Evolutionary conservation across 805 yeast genomes (phyloP).

Genomic region (Tetrapisispora namnaoensis): DNA sequence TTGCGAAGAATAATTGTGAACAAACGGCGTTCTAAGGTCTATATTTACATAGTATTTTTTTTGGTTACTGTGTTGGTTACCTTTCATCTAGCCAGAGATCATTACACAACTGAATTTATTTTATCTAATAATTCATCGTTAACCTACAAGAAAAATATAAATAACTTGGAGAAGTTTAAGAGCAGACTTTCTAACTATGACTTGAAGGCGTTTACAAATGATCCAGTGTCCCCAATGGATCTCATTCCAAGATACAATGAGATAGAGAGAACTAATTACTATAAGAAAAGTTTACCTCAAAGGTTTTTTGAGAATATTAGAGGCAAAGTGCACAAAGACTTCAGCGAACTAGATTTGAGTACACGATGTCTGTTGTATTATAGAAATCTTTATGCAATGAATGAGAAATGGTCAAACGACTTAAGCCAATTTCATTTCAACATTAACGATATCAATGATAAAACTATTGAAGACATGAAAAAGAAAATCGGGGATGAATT

Average conservation of each 20-base stretch:
- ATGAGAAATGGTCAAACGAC: slow-evolving; percentile 13
- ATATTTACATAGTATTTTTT: no score
- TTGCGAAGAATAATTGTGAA: no score
- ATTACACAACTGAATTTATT: no score
- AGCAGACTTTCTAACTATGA: neutral
- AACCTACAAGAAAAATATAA: neutral
- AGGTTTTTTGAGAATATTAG: neutral
- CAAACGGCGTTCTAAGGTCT: no score
- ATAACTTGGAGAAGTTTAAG: neutral
- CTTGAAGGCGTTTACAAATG: neutral
- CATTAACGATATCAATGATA: slow-evolving; percentile 6
- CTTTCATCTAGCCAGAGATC: no score
- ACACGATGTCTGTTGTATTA: slow-evolving; percentile 12
- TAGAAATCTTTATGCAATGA: slow-evolving; percentile 11
- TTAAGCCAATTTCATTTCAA: slow-evolving; percentile 5
- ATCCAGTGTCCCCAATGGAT: slow-evolving; percentile 14
- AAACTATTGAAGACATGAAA: neutral
- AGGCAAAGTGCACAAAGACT: slow-evolving; percentile 5
- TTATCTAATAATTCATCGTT: no score
- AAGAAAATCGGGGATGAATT: neutral
- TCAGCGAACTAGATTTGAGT: slow-evolving; percentile 6
- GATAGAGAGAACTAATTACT: neutral
- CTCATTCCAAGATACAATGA: slow-evolving; percentile 9
- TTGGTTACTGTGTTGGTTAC: no score
- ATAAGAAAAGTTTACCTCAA: neutral